Evolutionary conservation across 2,329 filamentous ascomycete genomes (phyloP).

Genomic region (Daldinia sp.): DNA sequence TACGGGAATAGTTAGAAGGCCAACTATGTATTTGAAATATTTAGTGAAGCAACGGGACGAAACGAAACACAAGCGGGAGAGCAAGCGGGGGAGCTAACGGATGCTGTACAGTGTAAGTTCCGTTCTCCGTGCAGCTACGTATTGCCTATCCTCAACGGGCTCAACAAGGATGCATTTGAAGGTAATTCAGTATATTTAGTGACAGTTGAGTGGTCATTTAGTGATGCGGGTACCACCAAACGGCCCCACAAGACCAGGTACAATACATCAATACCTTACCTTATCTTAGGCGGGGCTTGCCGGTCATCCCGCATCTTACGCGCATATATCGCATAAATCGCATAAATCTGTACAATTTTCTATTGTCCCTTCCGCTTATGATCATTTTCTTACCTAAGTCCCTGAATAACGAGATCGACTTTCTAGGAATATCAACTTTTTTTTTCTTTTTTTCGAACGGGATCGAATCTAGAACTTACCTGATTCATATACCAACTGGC

Average conservation of each 20-base stretch:
- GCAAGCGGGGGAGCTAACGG: conserved; percentile 5
- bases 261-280: no score
- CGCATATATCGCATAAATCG: neutral
- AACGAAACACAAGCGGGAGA: conserved; percentile 8
- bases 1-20: neutral
- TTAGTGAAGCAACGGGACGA: conserved; percentile 13
- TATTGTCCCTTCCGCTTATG: neutral
- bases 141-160: no score
- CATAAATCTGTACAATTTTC: neutral
- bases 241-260: neutral
- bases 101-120: conserved; percentile 1
- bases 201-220: neutral
- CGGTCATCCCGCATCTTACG: neutral
- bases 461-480: neutral
- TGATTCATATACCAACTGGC: neutral
- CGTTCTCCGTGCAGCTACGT: conserved; percentile 1
- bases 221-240: neutral
- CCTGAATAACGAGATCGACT: neutral
- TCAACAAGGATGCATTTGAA: neutral
- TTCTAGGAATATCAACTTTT: neutral
- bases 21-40: no score
- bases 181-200: neutral
- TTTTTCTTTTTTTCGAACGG: no score
- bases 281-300: neutral
- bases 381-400: neutral